Percentiles rank a stretch among this genome's conserved stretches.
Evolutionary conservation across 2,329 filamentous ascomycete genomes (phyloP).

Genomic region (Orbilia brochopaga): DNA sequence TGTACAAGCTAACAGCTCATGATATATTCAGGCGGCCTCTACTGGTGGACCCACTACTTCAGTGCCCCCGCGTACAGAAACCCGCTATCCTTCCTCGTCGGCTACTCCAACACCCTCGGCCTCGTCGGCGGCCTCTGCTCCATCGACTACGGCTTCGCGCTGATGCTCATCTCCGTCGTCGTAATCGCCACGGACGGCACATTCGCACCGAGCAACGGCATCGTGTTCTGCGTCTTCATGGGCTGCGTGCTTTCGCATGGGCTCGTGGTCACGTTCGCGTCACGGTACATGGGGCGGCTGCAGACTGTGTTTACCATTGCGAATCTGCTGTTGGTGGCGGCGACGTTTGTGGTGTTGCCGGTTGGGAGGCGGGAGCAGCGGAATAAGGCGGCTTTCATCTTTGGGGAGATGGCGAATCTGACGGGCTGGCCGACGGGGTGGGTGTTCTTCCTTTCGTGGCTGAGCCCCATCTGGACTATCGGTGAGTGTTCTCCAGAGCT

Average conservation of each 20-base stretch:
- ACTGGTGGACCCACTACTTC: conserved; percentile 68
- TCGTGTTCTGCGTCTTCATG: conserved; percentile 67
- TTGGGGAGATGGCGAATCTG: conserved; percentile 65
- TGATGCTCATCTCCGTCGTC: conserved; percentile 66
- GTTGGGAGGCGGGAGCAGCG: conserved; percentile 59
- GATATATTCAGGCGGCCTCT: conserved; percentile 62
- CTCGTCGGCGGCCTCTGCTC: conserved; percentile 68
- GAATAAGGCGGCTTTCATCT: conserved; percentile 64
- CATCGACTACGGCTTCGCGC: conserved; percentile 65
- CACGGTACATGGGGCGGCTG: conserved; percentile 66
- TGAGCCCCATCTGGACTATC: conserved; percentile 69
- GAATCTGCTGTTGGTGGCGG: conserved; percentile 65
- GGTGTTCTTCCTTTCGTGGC: conserved; percentile 68
- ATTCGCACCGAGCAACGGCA: conserved; percentile 65
- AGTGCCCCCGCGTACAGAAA: conserved; percentile 64
- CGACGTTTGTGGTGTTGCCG: conserved; percentile 66
- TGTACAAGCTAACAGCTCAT: not conserved
- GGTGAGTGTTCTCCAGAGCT: conserved; percentile 53
- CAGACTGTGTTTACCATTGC: conserved; percentile 65
- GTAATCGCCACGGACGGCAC: conserved; percentile 65
- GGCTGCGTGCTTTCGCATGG: conserved; percentile 65
- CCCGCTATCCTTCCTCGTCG: conserved; percentile 58
- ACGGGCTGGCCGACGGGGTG: conserved; percentile 67
- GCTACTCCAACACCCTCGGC: conserved; percentile 47
- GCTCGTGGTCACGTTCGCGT: conserved; percentile 63